Evolutionary conservation across 768 basidiomycete species (phyloP).

Genomic region (Boletales sp.): DNA sequence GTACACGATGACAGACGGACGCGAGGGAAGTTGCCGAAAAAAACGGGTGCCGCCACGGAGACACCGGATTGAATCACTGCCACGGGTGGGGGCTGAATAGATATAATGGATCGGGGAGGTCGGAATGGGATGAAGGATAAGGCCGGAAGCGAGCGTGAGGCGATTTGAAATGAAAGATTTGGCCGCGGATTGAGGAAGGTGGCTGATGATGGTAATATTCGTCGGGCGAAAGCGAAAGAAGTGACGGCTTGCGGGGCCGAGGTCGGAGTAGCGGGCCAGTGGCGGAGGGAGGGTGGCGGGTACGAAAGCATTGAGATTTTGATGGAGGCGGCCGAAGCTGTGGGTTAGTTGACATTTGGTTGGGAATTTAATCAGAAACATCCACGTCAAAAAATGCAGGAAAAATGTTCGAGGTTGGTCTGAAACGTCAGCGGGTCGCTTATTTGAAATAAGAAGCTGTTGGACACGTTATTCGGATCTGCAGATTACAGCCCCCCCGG

Average conservation of each 20-base stretch:
- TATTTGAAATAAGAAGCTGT: constrained; percentile 33
- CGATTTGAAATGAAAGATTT: no score
- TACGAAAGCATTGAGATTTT: constrained; percentile 14
- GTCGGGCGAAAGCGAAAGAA: neutral
- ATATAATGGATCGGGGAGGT: neutral
- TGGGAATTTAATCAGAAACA: no score
- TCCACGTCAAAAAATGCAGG: neutral
- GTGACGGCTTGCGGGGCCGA: constrained; percentile 23
- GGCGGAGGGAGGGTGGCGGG: constrained; percentile 3
- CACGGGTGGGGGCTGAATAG: neutral
- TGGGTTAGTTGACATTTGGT: neutral
- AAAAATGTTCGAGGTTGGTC: constrained; percentile 9
- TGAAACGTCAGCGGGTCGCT: neutral
- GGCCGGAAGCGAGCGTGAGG: constrained; percentile 18
- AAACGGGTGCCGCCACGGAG: neutral
- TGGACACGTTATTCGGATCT: constrained; percentile 31
- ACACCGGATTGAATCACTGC: neutral
- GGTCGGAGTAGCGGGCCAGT: constrained; percentile 1
- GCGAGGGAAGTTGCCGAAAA: neutral
- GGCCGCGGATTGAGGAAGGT: neutral
- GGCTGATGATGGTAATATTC: constrained; percentile 15
- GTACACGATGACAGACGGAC: neutral
- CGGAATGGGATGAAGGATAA: constrained; percentile 3
- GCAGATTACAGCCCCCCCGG: constrained; percentile 21
- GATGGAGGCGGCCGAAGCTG: constrained; percentile 11